Evolutionary conservation across 805 yeast species (phyloP).

Genomic region (Candida lessepsii): DNA sequence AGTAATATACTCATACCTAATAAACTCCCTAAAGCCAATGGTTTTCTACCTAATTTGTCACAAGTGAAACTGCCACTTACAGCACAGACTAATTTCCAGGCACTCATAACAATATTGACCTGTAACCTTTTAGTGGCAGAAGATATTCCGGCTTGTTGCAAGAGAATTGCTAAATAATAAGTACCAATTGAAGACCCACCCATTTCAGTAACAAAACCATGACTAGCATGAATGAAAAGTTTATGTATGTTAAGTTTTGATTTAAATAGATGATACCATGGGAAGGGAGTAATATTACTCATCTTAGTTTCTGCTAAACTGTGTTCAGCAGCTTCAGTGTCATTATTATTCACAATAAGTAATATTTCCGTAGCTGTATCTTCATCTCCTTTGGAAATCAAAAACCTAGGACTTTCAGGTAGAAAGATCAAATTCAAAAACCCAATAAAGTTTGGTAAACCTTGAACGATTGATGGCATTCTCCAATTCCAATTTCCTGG

Average conservation of each 20-base stretch:
- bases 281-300: neutral
- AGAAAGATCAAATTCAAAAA: constrained; percentile 15
- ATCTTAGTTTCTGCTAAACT: constrained; percentile 4
- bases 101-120: constrained; percentile 16
- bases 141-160: constrained; percentile 15
- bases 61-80: constrained; percentile 11
- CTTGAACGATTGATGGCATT: constrained; percentile 17
- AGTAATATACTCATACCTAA: constrained; percentile 12
- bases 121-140: constrained; percentile 13
- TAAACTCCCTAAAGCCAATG: constrained; percentile 10
- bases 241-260: constrained; percentile 11
- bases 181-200: constrained; percentile 19
- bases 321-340: constrained; percentile 1
- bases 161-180: constrained; percentile 15
- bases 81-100: constrained; percentile 14
- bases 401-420: constrained; percentile 23
- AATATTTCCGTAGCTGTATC: constrained; percentile 16
- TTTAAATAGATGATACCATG: constrained; percentile 12
- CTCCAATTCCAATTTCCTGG: constrained; percentile 19
- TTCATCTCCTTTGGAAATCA: constrained; percentile 15
- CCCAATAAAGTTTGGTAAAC: constrained; percentile 12
- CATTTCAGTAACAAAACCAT: constrained; percentile 16
- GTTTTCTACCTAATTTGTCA: constrained; percentile 16
- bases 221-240: constrained; percentile 11
- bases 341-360: constrained; percentile 7